Percentiles rank a stretch among this genome's conserved stretches.
Conservation (phyloP, 208 protist species). For the Leishmania guyanensis region DNA sequence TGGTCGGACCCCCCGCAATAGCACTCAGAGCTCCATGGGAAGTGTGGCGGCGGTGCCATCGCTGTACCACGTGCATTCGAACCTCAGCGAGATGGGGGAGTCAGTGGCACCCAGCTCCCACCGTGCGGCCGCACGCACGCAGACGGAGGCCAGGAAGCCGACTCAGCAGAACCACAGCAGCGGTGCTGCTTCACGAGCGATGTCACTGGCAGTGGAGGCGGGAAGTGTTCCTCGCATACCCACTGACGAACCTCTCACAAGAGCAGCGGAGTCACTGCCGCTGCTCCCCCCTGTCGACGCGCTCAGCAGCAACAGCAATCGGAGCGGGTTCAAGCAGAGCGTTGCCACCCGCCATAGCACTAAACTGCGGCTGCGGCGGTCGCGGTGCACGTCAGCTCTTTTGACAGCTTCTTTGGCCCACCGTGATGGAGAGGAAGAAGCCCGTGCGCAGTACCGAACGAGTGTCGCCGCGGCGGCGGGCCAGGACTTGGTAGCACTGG, state of each 20-base stretch:
- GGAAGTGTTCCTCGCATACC: neutral
- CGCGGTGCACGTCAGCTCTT: neutral
- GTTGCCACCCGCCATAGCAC: neutral
- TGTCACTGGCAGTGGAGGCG: neutral
- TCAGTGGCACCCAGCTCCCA: neutral
- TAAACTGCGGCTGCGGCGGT: neutral
- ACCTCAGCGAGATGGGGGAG: neutral
- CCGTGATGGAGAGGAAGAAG: neutral
- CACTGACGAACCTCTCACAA: neutral
- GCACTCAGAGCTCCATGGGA: slow-evolving; percentile 7
- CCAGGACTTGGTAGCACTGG: neutral
- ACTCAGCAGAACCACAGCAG: neutral
- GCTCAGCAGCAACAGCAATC: neutral
- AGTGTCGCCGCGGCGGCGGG: neutral
- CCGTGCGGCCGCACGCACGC: neutral
- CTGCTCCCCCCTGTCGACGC: neutral
- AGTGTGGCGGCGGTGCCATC: neutral
- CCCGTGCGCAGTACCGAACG: slow-evolving; percentile 3
- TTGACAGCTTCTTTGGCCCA: neutral
- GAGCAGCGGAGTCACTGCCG: neutral
- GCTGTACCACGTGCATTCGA: neutral
- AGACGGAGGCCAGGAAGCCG: neutral
- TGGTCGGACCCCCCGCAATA: neutral
- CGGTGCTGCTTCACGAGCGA: neutral
- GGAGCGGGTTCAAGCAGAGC: neutral